Base-by-base conservation (phyloP, 164 flowering plant species). In the Stephania japonica region DNA sequence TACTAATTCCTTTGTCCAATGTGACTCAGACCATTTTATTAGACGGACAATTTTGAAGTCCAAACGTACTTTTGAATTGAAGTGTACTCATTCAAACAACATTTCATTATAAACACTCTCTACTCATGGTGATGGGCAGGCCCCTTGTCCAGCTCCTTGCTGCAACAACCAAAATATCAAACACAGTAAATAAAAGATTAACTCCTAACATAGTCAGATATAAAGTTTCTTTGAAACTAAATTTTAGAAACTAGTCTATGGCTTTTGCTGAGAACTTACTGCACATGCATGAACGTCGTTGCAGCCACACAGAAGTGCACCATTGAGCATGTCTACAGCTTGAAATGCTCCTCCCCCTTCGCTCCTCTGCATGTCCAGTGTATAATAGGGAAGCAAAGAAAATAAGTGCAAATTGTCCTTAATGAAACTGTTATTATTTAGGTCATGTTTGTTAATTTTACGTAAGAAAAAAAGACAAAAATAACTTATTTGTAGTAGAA, bases 261-360 rank as follows among this genome's bases (percentile, higher is more conserved):
- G 19, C 6, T 27, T 32, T 67, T 27, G 18, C 1, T 67, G 32
- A 67, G 18, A 7, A 26, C 88, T 85, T 82, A 89, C 98, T 86
- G 56, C 70, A 77, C 98, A 94, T 25, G 88, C 78, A 80, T 86
- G 92, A 24, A 94, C 70, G 73, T 93, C 97, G 38, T 84, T 81
- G 71, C 92, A 85, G 0, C 94, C 91, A 72, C 98, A 90, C 50
- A 90, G 67, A 16, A 89, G 85, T 83, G 83, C 75, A 70, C 90
- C 97, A 72, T 94, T 94, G 1, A 90, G 79, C 5, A 77, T 83
- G 75, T 94, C 96, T 44, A 83, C 75, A 24, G 94, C 97, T 84
- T 88, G 87, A 78, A 91, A 90, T 72, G 91, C 32, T 25, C 97
- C 98, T 75, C 97, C 98, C 71, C 98, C 97, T 23, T 81, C 93